Evolutionary conservation across 2,329 filamentous ascomycete genomes (phyloP).

Genomic region (Dactylellina sp.): DNA sequence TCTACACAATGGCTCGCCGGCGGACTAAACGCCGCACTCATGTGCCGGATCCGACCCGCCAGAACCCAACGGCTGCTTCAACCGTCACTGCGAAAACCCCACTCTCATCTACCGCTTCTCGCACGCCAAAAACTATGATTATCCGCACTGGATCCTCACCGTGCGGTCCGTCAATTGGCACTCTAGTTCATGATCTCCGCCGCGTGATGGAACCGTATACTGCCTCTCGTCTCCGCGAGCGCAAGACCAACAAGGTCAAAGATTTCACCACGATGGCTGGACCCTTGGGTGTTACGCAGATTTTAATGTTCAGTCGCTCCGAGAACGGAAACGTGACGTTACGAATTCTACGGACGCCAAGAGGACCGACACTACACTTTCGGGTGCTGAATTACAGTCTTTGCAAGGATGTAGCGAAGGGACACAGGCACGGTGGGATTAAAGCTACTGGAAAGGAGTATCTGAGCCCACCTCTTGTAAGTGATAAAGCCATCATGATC

Average conservation of each 20-base stretch:
- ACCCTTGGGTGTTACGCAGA: constrained; percentile 89
- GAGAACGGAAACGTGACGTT: constrained; percentile 91
- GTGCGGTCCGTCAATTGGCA: constrained; percentile 89
- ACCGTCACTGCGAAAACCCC: constrained; percentile 68
- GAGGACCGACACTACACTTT: constrained; percentile 93
- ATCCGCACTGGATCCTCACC: constrained; percentile 95
- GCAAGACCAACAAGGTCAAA: constrained; percentile 84
- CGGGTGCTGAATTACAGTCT: constrained; percentile 94
- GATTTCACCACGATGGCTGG: constrained; percentile 97
- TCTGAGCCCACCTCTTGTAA: constrained; percentile 81
- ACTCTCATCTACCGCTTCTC: constrained; percentile 72
- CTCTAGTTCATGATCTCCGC: constrained; percentile 90
- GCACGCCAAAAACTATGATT: constrained; percentile 94
- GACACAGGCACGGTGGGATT: constrained; percentile 67
- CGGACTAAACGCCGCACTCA: constrained; percentile 92
- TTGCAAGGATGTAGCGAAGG: constrained; percentile 86
- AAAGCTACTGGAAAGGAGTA: constrained; percentile 86
- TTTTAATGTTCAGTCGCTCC: constrained; percentile 92
- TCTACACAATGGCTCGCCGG: constrained; percentile 76
- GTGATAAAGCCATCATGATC: constrained; percentile 55
- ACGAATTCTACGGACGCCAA: constrained; percentile 84
- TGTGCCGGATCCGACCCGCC: constrained; percentile 72
- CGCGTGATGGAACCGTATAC: constrained; percentile 96
- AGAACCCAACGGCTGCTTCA: constrained; percentile 64
- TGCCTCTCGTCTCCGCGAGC: constrained; percentile 86